These are phyloP conservation scores for Salix arbutifolia DNA, from an alignment of 345 rosid genomes.

Conservation along the genomic window DNA sequence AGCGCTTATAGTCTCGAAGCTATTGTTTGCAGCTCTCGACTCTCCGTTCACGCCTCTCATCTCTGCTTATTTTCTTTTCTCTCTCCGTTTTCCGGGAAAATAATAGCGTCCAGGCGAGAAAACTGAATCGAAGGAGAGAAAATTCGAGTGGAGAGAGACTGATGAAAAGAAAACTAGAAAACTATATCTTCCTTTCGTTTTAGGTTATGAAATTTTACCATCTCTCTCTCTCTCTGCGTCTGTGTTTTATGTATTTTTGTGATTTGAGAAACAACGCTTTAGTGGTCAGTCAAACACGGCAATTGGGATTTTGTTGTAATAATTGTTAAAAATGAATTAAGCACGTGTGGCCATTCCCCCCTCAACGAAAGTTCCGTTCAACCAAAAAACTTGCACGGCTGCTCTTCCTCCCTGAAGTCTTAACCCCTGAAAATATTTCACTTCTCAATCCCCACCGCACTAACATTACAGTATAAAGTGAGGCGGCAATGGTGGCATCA, in stretches of 20 bases:
- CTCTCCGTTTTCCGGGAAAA: slow-evolving; percentile 18
- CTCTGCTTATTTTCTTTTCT: slow-evolving; percentile 7
- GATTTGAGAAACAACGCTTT: slow-evolving; percentile 3
- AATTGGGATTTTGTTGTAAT: slow-evolving; percentile 10
- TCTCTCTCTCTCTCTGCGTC: not conserved
- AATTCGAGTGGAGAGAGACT: not conserved
- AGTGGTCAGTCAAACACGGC: slow-evolving; percentile 60
- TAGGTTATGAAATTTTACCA: not conserved
- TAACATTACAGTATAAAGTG: not conserved
- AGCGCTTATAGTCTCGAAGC: slow-evolving; percentile 69
- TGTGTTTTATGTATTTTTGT: not conserved
- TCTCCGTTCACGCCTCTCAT: slow-evolving; percentile 49
- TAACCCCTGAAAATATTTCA: not conserved
- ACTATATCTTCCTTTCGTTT: not conserved
- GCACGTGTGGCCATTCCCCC: slow-evolving; percentile 18
- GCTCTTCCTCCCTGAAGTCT: not conserved
- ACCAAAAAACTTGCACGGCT: slow-evolving; percentile 12
- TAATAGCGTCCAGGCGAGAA: slow-evolving; percentile 19
- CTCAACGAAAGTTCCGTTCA: slow-evolving; percentile 10
- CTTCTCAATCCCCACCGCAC: not conserved
- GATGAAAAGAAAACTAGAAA: too few species aligned
- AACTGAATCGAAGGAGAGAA: not conserved
- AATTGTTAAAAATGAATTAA: not conserved
- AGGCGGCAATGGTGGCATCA: too few species aligned
- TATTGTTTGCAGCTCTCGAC: slow-evolving; percentile 36